Percentiles rank a stretch among this genome's conserved stretches.
These are phyloP conservation scores for Epichloe hybrida DNA, from an alignment of 2,329 filamentous ascomycete species.

Conservation along the genomic window DNA sequence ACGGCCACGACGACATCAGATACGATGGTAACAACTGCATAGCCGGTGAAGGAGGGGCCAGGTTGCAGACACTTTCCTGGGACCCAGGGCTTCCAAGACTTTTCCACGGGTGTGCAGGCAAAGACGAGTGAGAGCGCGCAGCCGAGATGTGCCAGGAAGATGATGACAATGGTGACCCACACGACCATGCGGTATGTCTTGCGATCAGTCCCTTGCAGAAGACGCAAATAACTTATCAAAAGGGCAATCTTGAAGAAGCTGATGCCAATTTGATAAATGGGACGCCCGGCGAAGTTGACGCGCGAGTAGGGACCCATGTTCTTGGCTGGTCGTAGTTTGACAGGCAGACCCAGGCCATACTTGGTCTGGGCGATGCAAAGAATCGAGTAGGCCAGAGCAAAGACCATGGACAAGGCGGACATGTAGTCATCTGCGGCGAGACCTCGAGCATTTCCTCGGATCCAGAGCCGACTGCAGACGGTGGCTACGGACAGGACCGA, in stretches of 20 bases:
- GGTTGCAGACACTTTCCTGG: conserved; percentile 30
- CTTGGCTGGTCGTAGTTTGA: conserved; percentile 27
- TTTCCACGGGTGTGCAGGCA: conserved; percentile 33
- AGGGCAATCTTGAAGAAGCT: conserved; percentile 43
- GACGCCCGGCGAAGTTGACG: conserved; percentile 38
- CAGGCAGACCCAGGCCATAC: conserved; percentile 37
- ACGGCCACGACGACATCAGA: conserved; percentile 36
- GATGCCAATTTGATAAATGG: conserved; percentile 41
- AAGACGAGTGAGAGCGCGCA: conserved; percentile 36
- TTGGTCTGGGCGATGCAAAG: conserved; percentile 39
- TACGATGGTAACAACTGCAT: conserved; percentile 37
- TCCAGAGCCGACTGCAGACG: conserved; percentile 28
- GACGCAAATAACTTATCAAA: conserved; percentile 39
- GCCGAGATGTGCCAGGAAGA: conserved; percentile 33
- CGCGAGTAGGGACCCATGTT: conserved; percentile 31
- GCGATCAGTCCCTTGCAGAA: conserved; percentile 35
- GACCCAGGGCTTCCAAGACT: conserved; percentile 30
- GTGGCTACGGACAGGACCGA: conserved; percentile 28
- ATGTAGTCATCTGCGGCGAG: conserved; percentile 35
- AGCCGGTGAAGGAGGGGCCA: conserved; percentile 35
- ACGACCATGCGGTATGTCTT: conserved; percentile 29
- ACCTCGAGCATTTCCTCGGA: conserved; percentile 28
- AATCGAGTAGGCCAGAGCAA: conserved; percentile 34
- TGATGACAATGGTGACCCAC: conserved; percentile 27
- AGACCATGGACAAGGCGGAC: conserved; percentile 26